Percentiles rank a stretch among this genome's conserved stretches.
phyloP scores from a whole-genome alignment of 371 early-diverging fungal genomes.

The Mortierella sp. region DNA sequence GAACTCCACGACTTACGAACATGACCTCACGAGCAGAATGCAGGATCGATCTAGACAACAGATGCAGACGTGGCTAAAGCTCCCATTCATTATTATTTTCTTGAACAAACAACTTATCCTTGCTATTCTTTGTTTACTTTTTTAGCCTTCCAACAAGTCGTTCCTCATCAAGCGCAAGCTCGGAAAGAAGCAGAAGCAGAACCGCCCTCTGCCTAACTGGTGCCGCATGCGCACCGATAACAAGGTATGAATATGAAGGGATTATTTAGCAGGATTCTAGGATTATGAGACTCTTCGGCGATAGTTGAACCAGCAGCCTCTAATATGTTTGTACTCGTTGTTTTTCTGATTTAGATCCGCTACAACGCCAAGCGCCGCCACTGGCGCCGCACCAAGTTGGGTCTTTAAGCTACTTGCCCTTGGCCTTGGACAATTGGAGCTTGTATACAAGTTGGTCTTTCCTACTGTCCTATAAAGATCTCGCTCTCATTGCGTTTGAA shows the following conservation, averaged over 20 bases:
- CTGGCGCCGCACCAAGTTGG: slow-evolving; percentile 99
- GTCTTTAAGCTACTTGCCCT: slow-evolving; percentile 75
- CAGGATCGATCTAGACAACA: not conserved
- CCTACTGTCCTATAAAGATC: slow-evolving; percentile 46
- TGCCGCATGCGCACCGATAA: slow-evolving; percentile 96
- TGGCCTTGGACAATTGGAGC: slow-evolving; percentile 38
- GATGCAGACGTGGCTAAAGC: not conserved
- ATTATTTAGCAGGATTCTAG: not conserved
- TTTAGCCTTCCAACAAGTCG: slow-evolving; percentile 94
- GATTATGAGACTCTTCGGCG: not conserved
- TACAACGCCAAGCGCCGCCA: slow-evolving; percentile 99
- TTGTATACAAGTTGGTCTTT: slow-evolving; percentile 26
- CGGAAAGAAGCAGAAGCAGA: slow-evolving; percentile 98
- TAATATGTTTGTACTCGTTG: not conserved
- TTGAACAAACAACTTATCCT: slow-evolving; percentile 7
- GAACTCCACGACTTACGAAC: not conserved
- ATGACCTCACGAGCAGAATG: not conserved
- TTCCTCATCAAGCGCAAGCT: slow-evolving; percentile 97
- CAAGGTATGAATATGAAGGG: slow-evolving; percentile 76
- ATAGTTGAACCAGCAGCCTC: not conserved
- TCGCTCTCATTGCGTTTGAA: slow-evolving; percentile 40
- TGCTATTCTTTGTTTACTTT: slow-evolving; percentile 6
- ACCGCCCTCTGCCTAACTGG: slow-evolving; percentile 98
- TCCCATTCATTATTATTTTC: not conserved
- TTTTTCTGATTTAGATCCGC: slow-evolving; percentile 57